Evolutionary conservation across 306 rosid species (phyloP).

Genomic region (Vigna angularis): DNA sequence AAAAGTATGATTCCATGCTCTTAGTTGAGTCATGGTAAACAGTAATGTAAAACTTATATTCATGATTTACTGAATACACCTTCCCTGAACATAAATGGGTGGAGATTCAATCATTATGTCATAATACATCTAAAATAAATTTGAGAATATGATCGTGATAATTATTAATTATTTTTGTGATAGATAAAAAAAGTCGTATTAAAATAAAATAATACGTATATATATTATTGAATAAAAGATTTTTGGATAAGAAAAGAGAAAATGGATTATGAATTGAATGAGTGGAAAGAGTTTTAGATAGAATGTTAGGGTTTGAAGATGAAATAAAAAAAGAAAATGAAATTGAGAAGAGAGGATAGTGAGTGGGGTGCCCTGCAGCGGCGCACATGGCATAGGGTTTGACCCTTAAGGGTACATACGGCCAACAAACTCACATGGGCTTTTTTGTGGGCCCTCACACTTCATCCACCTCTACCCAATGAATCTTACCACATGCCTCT

Average conservation of each 20-base stretch:
- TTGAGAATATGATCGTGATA: background rate
- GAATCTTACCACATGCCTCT: constrained; percentile 68
- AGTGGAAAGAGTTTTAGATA: no score
- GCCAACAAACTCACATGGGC: constrained; percentile 82
- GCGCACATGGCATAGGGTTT: constrained; percentile 95
- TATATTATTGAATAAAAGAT: no score
- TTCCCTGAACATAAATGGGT: background rate
- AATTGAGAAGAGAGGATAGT: background rate
- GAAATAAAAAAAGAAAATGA: background rate
- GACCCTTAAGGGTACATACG: constrained; percentile 58
- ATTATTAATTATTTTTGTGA: no score
- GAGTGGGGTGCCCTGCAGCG: constrained; percentile 78
- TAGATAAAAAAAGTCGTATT: no score
- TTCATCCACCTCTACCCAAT: constrained; percentile 45
- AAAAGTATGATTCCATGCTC: background rate
- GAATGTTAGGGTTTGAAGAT: background rate
- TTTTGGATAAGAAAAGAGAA: no score
- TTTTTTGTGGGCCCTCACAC: constrained; percentile 52
- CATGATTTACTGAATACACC: background rate
- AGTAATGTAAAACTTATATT: background rate
- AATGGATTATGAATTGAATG: no score
- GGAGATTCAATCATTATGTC: background rate
- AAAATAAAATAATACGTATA: no score
- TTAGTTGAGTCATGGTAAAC: background rate
- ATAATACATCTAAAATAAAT: background rate